phyloP scores from a whole-genome alignment of 164 flowering plant species.

The Stephania cephalantha region DNA sequence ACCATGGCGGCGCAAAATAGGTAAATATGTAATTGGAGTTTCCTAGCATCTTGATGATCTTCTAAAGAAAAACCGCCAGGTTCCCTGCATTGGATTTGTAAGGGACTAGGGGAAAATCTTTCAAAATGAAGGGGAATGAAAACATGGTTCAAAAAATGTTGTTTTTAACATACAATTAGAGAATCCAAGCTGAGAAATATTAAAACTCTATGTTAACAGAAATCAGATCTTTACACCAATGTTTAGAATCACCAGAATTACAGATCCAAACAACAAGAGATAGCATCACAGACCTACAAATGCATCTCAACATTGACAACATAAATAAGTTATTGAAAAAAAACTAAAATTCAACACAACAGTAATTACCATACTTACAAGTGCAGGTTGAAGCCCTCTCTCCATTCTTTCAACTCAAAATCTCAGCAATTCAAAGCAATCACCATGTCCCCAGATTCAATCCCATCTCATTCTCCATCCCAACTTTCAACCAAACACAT shows the following conservation, averaged over 20 bases:
- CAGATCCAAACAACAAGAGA: background rate
- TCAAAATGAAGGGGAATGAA: too few relatives aligned
- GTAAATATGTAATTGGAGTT: too few relatives aligned
- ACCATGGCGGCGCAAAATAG: too few relatives aligned
- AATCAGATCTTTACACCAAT: background rate
- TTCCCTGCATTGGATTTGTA: too few relatives aligned
- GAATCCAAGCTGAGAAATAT: background rate
- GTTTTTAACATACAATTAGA: background rate
- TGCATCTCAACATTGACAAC: background rate
- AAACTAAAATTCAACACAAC: background rate
- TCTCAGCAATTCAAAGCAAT: conserved; percentile 12
- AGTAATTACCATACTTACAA: conserved; percentile 32
- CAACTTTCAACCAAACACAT: background rate
- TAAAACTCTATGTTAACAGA: background rate
- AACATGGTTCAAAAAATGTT: too few relatives aligned
- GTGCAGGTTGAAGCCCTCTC: conserved; percentile 66
- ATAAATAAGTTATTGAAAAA: too few relatives aligned
- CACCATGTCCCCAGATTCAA: conserved; percentile 9
- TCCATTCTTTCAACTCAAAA: conserved; percentile 40
- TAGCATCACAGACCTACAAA: background rate
- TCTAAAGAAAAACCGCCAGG: too few relatives aligned
- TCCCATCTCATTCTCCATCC: background rate
- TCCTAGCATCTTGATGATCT: too few relatives aligned
- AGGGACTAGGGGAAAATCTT: too few relatives aligned
- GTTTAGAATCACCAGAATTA: background rate